These are phyloP conservation scores for Eurotiales sp. DNA, from an alignment of 2,329 filamentous ascomycete species.

Conservation along the genomic window DNA sequence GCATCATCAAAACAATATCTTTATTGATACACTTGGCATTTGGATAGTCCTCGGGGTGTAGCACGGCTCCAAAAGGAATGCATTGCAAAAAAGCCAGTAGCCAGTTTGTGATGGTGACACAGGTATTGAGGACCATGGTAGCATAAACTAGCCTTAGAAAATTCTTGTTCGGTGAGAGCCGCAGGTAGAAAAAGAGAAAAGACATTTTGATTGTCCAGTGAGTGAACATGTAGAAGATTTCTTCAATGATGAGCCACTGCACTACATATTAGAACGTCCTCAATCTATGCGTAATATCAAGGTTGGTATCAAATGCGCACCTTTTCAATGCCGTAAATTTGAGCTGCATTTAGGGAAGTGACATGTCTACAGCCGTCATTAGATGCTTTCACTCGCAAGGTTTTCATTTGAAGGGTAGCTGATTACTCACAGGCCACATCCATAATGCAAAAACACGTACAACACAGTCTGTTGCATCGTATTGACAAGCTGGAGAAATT, in stretches of 20 bases:
- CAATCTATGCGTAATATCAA: no score
- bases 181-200: conserved; percentile 2
- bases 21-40: neutral
- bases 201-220: conserved; percentile 1
- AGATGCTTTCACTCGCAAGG: neutral
- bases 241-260: neutral
- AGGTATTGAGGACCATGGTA: neutral
- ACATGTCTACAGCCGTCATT: neutral
- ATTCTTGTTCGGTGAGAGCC: neutral
- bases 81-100: neutral
- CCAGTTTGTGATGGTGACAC: neutral
- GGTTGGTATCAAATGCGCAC: neutral
- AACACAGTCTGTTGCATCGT: conserved; percentile 1
- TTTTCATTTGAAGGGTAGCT: neutral
- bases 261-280: neutral
- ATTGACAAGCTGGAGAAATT: neutral
- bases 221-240: neutral
- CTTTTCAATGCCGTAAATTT: neutral
- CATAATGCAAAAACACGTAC: conserved; percentile 2
- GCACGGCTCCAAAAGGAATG: neutral
- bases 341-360: neutral
- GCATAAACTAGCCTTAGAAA: neutral
- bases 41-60: neutral
- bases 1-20: conserved; percentile 1
- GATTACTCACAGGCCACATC: neutral